A percentile compares a stretch with the other conserved stretches of the same genome.
These are phyloP conservation scores for Ustilago hordei DNA, from an alignment of 1,284 basidiomycete species.

Conservation along the genomic window DNA sequence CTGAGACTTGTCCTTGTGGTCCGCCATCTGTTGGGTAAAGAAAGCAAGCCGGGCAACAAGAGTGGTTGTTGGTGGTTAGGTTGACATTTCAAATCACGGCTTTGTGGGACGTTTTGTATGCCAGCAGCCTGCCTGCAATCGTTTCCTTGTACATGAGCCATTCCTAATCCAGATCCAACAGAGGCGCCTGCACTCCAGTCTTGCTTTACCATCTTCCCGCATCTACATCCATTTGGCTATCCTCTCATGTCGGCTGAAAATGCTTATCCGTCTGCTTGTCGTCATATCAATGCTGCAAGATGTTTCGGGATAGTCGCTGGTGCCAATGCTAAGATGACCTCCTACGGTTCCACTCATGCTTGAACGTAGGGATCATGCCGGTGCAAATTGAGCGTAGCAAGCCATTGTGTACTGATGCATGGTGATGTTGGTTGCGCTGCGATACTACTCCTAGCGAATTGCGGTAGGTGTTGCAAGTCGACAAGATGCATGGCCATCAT, in stretches of 20 bases:
- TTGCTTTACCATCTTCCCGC: too few species aligned
- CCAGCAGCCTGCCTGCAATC: slow-evolving; percentile 2
- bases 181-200: too few species aligned
- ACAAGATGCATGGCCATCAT: neutral
- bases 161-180: too few species aligned
- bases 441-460: neutral
- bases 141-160: too few species aligned
- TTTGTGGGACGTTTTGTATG: neutral
- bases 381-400: neutral
- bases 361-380: neutral
- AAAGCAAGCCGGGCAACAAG: neutral
- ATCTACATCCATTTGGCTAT: too few species aligned
- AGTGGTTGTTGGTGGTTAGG: slow-evolving; percentile 18
- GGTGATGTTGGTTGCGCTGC: neutral
- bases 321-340: neutral
- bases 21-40: slow-evolving; percentile 53
- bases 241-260: too few species aligned
- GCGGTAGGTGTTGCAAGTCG: neutral
- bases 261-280: neutral
- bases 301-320: neutral
- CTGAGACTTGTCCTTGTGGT: slow-evolving; percentile 63
- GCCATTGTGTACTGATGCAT: neutral
- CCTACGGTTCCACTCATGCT: neutral
- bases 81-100: neutral
- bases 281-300: neutral